These are phyloP conservation scores for Septoria linicola DNA, from an alignment of 2,329 filamentous ascomycete genomes.

Conservation along the genomic window DNA sequence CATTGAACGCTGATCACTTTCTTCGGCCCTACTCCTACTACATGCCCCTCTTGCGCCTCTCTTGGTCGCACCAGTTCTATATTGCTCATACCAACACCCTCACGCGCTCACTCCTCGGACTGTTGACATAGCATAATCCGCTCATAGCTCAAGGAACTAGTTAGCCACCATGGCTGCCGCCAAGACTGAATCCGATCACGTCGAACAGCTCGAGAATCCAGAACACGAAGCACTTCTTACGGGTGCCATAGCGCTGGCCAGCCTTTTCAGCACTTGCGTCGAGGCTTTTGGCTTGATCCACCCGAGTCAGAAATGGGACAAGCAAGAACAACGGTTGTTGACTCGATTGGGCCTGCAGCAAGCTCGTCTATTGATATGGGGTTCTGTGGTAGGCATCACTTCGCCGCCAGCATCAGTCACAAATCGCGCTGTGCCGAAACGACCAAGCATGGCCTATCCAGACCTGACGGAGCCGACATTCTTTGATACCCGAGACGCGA, in stretches of 20 bases:
- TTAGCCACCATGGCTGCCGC: conserved; percentile 24
- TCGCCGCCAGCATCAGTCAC: conserved; percentile 47
- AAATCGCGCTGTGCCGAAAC: conserved; percentile 45
- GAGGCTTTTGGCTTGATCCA: conserved; percentile 50
- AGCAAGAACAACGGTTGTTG: conserved; percentile 46
- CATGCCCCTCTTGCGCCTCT: conserved; percentile 1
- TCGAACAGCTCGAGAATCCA: conserved; percentile 27
- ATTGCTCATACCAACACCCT: background rate
- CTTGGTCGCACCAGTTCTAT: background rate
- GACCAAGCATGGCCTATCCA: conserved; percentile 46
- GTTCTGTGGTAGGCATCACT: conserved; percentile 48
- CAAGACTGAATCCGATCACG: conserved; percentile 27
- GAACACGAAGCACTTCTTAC: conserved; percentile 38
- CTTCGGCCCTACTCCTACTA: conserved; percentile 1
- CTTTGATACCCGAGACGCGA: conserved; percentile 44
- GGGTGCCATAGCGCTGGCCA: conserved; percentile 45
- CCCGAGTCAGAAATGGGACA: conserved; percentile 44
- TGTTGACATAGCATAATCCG: background rate
- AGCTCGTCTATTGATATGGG: conserved; percentile 50
- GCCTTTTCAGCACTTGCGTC: conserved; percentile 49
- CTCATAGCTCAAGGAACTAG: background rate
- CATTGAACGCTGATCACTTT: conserved; percentile 2
- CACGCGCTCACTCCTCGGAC: background rate
- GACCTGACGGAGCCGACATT: conserved; percentile 47
- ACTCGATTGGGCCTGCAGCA: conserved; percentile 49